Conservation (phyloP, 192 early-diverging fungal genomes). For the Backusella sp. region DNA sequence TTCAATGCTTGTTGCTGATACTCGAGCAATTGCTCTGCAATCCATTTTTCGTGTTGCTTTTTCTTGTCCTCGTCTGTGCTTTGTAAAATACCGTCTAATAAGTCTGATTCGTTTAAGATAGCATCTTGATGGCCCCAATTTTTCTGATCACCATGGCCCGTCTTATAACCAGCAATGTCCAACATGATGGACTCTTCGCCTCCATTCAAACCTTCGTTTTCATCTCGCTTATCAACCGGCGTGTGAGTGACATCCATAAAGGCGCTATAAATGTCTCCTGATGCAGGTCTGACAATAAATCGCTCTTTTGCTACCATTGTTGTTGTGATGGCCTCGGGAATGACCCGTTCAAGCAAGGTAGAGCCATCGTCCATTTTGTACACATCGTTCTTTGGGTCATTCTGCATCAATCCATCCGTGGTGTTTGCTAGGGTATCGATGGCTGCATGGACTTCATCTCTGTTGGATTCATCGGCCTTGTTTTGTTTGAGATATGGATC, state of each 20-base stretch:
- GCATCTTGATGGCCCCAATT: background rate
- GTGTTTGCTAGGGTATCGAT: background rate
- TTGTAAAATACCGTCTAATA: background rate
- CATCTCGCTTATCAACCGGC: background rate
- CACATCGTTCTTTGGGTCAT: slow-evolving; percentile 10
- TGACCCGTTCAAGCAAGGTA: slow-evolving; percentile 24
- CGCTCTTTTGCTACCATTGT: slow-evolving; percentile 30
- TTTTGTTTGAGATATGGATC: slow-evolving; percentile 5
- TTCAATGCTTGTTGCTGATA: background rate
- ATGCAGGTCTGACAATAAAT: slow-evolving; percentile 33
- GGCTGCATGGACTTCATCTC: background rate
- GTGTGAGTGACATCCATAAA: slow-evolving; percentile 31
- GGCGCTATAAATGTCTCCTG: slow-evolving; percentile 19
- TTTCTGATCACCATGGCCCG: background rate
- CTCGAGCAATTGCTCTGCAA: background rate
- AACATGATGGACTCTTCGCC: slow-evolving; percentile 43
- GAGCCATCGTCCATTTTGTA: slow-evolving; percentile 31
- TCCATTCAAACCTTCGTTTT: slow-evolving; percentile 16
- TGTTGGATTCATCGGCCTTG: background rate
- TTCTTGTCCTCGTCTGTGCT: background rate
- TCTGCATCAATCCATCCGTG: background rate
- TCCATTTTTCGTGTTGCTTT: background rate
- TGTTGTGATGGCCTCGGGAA: slow-evolving; percentile 26
- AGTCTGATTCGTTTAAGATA: background rate
- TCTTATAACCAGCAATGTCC: slow-evolving; percentile 54